Evolutionary conservation across 345 rosid species (phyloP).

Genomic region (Cochlearia excelsa): DNA sequence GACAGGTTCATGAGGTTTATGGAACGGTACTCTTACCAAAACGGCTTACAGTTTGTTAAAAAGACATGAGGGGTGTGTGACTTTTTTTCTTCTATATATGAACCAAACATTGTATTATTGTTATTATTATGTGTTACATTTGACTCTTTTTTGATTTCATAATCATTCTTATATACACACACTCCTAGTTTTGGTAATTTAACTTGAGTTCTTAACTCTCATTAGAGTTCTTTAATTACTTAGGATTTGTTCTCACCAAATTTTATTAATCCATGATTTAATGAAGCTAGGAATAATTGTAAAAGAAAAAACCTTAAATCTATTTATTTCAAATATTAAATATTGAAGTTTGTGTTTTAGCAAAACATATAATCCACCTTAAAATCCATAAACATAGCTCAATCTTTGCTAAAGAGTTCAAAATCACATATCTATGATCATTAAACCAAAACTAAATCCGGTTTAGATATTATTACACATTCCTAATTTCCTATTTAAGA

Average conservation of each 20-base stretch:
- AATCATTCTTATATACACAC: too few relatives aligned
- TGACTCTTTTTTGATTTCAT: not conserved
- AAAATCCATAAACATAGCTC: too few relatives aligned
- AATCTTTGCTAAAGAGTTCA: too few relatives aligned
- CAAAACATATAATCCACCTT: too few relatives aligned
- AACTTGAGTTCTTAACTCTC: not conserved
- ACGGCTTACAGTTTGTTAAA: slow-evolving; percentile 82
- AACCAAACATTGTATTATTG: slow-evolving; percentile 22
- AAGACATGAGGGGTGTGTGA: slow-evolving; percentile 40
- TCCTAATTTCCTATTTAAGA: too few relatives aligned
- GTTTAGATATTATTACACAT: too few relatives aligned
- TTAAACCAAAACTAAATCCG: too few relatives aligned
- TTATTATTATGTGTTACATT: not conserved
- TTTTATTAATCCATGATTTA: not conserved
- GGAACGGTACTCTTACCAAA: slow-evolving; percentile 84
- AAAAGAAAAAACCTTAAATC: too few relatives aligned
- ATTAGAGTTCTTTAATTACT: not conserved
- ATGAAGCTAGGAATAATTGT: not conserved
- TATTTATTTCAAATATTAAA: too few relatives aligned
- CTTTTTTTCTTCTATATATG: not conserved
- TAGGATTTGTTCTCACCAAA: not conserved
- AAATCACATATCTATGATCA: too few relatives aligned
- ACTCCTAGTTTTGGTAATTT: too few relatives aligned
- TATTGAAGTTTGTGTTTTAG: too few relatives aligned
- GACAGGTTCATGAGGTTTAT: slow-evolving; percentile 97